These are phyloP conservation scores for Hibiscus trionum DNA, from an alignment of 345 rosid species.

Conservation along the genomic window DNA sequence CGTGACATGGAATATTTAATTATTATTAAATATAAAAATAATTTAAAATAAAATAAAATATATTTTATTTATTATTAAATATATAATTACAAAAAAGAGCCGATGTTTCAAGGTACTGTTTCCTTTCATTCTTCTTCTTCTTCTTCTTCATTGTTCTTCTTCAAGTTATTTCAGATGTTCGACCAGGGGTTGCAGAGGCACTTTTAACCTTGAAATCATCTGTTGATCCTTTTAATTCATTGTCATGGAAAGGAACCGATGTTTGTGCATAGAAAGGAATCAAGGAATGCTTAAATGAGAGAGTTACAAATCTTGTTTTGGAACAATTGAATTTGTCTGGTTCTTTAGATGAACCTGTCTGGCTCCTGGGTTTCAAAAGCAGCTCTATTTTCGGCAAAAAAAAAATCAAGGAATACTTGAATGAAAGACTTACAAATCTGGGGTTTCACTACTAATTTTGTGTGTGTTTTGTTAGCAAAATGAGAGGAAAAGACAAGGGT, in stretches of 20 bases:
- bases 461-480: slow-evolving; percentile 18
- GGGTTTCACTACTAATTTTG: slow-evolving; percentile 29
- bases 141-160: no score
- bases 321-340: slow-evolving; percentile 68
- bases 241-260: slow-evolving; percentile 50
- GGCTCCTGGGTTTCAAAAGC: slow-evolving; percentile 80
- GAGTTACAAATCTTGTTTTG: slow-evolving; percentile 76
- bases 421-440: slow-evolving; percentile 40
- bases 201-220: slow-evolving; percentile 64
- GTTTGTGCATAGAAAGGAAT: slow-evolving; percentile 79
- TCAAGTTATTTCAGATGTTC: slow-evolving; percentile 29
- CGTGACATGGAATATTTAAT: no score
- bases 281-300: slow-evolving; percentile 58
- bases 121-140: no score
- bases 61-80: no score
- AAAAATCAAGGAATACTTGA: no score
- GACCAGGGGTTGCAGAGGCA: slow-evolving; percentile 61
- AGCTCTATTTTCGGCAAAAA: slow-evolving; percentile 64
- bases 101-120: no score
- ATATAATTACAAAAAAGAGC: no score
- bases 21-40: no score
- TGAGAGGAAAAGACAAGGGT: background rate
- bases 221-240: slow-evolving; percentile 47
- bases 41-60: no score
- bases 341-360: slow-evolving; percentile 31